Evolutionary conservation across 2,329 filamentous ascomycete species (phyloP), one percentile per base, ranked within the genome.

Genomic region (Aspergillus neoniger): DNA sequence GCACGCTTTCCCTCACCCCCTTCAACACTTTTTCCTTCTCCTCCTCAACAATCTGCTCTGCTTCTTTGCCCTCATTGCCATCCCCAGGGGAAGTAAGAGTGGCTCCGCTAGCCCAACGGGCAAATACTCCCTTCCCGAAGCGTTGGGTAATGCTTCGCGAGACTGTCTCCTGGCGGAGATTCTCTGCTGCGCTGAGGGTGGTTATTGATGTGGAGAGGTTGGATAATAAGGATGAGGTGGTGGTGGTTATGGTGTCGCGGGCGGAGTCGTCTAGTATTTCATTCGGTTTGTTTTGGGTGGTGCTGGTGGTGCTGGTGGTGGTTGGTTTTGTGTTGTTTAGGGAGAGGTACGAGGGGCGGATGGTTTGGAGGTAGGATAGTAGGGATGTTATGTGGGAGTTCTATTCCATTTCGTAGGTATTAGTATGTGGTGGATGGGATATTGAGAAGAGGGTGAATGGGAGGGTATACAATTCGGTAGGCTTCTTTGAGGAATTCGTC

Each of bases 401-500:
- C 92, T 96, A 71, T 17, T 21, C 2, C 39, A 32, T 55, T 52
- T 52, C n/a, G 32, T 39, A 3, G 28, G 38, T n/a, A 3, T 2
- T 9, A 39, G 30, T 30, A 9, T 17, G 3, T 9, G 49, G 48
- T 17, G 21, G 7, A 15, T 25, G 48, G 48, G 12, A 32, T 51
- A n/a, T n/a, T 7, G 50, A 19, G 5, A 19, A 2, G 19, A 19
- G 2, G 19, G 19, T 19, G 2, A 2, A 3, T 21, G 3, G 2
- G 48, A 65, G 63, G 55, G 23, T 1, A 23, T 58, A 96, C 93
- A 76, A 98, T 97, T 74, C 90, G 87, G 78, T 96, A 95, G 56
- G 95, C 95, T 78, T 98, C 94, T 73, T 94, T 92, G 36, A 98
- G 81, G 74, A 98, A 99, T 70, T 90, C 90, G 74, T 97, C 91